phyloP scores from a whole-genome alignment of 441 rosid species.

The Breynia disticha region DNA sequence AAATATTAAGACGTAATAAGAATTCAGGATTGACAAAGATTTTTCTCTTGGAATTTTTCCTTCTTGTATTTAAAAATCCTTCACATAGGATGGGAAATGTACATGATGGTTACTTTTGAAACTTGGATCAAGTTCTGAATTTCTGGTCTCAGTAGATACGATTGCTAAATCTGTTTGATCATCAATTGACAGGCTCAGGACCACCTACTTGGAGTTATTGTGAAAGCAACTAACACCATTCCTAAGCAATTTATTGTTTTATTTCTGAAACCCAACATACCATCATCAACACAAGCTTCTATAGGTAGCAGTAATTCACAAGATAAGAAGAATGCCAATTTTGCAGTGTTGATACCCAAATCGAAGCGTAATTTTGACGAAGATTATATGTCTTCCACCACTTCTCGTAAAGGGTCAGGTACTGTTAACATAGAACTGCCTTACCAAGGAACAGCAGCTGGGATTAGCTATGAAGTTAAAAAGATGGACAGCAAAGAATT shows the following conservation, averaged over 20 bases:
- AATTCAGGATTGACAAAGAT: no score
- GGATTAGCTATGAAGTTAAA: conserved; percentile 75
- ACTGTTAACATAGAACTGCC: conserved; percentile 60
- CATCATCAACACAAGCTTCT: conserved; percentile 35
- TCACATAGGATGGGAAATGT: no score
- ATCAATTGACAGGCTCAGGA: conserved; percentile 51
- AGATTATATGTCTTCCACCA: conserved; percentile 35
- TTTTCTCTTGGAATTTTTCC: no score
- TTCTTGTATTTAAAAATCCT: no score
- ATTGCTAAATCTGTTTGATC: conserved; percentile 17
- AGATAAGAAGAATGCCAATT: conserved; percentile 43
- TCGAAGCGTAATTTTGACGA: conserved; percentile 58
- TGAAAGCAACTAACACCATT: conserved; percentile 42
- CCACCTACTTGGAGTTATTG: conserved; percentile 79
- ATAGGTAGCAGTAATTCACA: conserved; percentile 27
- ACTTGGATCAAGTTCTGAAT: no score
- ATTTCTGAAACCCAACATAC: conserved; percentile 67
- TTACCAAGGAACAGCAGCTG: conserved; percentile 63
- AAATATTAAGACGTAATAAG: no score
- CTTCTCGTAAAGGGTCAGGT: conserved; percentile 64
- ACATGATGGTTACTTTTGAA: no score
- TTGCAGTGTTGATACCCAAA: conserved; percentile 67
- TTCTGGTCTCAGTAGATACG: neutral
- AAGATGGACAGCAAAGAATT: conserved; percentile 61
- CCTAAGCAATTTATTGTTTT: conserved; percentile 59